Base-by-base conservation (phyloP, 1,139 yeast genomes). In the Ogataea hybrid region DNA sequence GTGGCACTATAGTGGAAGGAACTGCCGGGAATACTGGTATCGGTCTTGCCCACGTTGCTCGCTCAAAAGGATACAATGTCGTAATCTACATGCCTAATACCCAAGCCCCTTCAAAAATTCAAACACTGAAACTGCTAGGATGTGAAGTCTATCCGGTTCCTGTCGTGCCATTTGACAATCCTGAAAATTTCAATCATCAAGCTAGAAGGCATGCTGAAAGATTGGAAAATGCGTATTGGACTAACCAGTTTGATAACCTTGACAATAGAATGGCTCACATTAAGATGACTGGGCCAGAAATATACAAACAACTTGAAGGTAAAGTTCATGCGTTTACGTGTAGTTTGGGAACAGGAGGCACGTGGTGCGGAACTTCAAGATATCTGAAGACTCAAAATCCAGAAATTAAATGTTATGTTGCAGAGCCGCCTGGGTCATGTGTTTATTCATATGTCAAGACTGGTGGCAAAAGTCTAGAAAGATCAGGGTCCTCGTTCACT, bases 371-470 rank as follows among this genome's bases (percentile, higher is more conserved):
- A 42, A 70, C 77, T 25, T 77, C 95, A 8, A 72, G 90, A 45
- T 88, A 79, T 63, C 70, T 88, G 53, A 84, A 88, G 63, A 80
- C 79, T 34, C 49, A 48, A 11, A 47, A 57, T 39, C 61, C 62
- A 31, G 28, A 40, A 1, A 39, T 56, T 14, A 74, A 80, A 62
- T 69, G 82, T 39, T 79, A 74, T 38, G 75, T 87, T 49, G 96
- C 97, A 1, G 97, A 89, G 62, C 96, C 97, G 16, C 97, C 97
- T 5, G 96, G 97, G 42, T 81, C 92, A 2, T 87, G 85, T 35
- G 73, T 89, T 42, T 86, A 86, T 66, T 78, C 89, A 10, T 88
- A 83, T 59, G 78, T 89, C 70, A 75, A 34, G 65, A 77, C 54
- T 78, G 53, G 54, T 10, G 61, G 60, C 32, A 47, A 59, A 43